phyloP scores from a whole-genome alignment of 805 yeast genomes.

The Saccharomyces jurei region DNA sequence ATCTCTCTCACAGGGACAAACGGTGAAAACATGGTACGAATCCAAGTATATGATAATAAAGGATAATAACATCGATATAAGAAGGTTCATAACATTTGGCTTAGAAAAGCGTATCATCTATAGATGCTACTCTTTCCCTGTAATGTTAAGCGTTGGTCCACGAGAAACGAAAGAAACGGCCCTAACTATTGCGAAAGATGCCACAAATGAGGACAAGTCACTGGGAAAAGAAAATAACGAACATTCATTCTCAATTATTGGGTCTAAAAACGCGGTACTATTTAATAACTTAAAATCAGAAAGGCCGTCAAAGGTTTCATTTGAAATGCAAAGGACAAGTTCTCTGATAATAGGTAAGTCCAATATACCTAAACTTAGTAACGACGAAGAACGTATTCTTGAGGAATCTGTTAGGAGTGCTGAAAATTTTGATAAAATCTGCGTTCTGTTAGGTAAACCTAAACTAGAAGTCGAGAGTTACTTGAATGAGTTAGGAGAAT shows the following conservation, averaged over 20 bases:
- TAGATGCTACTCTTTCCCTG: slow-evolving; percentile 70
- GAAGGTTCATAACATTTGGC: slow-evolving; percentile 84
- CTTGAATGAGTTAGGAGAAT: slow-evolving; percentile 42
- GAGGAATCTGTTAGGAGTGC: slow-evolving; percentile 42
- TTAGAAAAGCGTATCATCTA: slow-evolving; percentile 73
- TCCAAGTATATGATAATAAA: slow-evolving; percentile 50
- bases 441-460: slow-evolving; percentile 58
- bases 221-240: background rate
- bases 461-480: slow-evolving; percentile 45
- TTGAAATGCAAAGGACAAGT: slow-evolving; percentile 13
- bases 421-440: slow-evolving; percentile 55
- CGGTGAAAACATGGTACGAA: slow-evolving; percentile 73
- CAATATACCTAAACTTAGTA: slow-evolving; percentile 10
- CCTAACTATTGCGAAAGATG: slow-evolving; percentile 10
- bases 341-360: slow-evolving; percentile 3
- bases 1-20: slow-evolving; percentile 68
- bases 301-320: slow-evolving; percentile 19
- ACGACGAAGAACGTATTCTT: slow-evolving; percentile 27
- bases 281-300: slow-evolving; percentile 4
- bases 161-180: slow-evolving; percentile 13
- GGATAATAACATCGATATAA: slow-evolving; percentile 56
- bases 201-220: slow-evolving; percentile 7
- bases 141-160: slow-evolving; percentile 30
- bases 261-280: background rate
- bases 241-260: background rate